Evolutionary conservation across 2,329 filamentous ascomycete genomes (phyloP), one percentile per base, ranked within the genome.

Genomic region (Aschersonia sp.): DNA sequence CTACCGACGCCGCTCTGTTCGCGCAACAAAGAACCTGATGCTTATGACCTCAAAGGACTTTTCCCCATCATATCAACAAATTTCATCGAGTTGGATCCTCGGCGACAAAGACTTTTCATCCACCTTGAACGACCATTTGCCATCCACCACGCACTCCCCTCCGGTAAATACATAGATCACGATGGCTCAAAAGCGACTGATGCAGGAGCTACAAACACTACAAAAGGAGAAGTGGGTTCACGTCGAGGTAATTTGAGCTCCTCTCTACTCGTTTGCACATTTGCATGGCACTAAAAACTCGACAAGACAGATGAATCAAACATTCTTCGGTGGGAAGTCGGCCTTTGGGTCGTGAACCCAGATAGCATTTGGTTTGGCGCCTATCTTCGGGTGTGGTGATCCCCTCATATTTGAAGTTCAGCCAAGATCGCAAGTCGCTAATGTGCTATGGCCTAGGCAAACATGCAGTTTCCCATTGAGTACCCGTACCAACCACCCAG

Each of bases 201-300:
- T 94, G 85, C 84, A 84, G 56, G 91, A 97, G 72, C 81, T 87
- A 69, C 84, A 85, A 65, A 74, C 78, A 43, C 75, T 97, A 41
- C 74, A 79, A 48, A 89, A 92, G 65, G 89, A 96, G 73, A 88
- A 87, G 63, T 98, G 91, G 91, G 84, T 94, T 20, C 80, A 91
- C 57, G 87, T 96, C 55, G 85, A 94, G 63, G 85, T 89, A 66
- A 52, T 20, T 2, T 20, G 20, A 20, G 20, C 20, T 20, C 20
- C 20, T 20, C 20, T 20, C 20, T 20, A 20, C 20, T 20, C 20
- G 20, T 20, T 20, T 20, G 20, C 20, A 20, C 20, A 20, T 20
- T 20, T 20, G 20, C 20, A 20, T 20, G 20, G 20, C 20, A 20
- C 20, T 20, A 20, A 20, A 20, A 20, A 20, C 20, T 20, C 20